phyloP scores from a whole-genome alignment of 768 basidiomycete genomes.

The Megacollybia marginata region DNA sequence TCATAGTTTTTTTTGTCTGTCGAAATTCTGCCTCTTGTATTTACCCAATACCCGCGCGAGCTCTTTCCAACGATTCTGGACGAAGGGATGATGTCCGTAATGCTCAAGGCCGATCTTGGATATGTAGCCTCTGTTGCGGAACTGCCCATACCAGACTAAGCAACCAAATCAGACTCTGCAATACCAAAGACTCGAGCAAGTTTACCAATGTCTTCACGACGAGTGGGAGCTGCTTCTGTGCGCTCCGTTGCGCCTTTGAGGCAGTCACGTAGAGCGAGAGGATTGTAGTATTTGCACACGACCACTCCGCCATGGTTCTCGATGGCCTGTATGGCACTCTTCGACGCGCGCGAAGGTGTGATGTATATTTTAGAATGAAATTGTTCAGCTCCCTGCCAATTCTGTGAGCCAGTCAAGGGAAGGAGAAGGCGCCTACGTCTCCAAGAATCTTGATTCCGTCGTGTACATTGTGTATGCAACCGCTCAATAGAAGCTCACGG shows the following conservation, averaged over 20 bases:
- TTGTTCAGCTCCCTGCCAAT: slow-evolving; percentile 53
- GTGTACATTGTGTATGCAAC: slow-evolving; percentile 81
- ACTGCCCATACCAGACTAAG: slow-evolving; percentile 72
- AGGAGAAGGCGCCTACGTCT: slow-evolving; percentile 36
- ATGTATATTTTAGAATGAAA: slow-evolving; percentile 72
- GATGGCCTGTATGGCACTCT: slow-evolving; percentile 78
- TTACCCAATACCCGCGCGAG: slow-evolving; percentile 54
- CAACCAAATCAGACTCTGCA: slow-evolving; percentile 2
- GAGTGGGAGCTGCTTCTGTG: slow-evolving; percentile 72
- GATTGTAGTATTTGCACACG: slow-evolving; percentile 88
- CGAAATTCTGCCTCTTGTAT: slow-evolving; percentile 42
- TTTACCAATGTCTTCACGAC: slow-evolving; percentile 78
- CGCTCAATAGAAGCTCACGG: slow-evolving; percentile 73
- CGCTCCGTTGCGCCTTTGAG: slow-evolving; percentile 67
- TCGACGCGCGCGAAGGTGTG: slow-evolving; percentile 77
- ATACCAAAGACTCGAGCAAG: slow-evolving; percentile 7
- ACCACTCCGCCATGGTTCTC: slow-evolving; percentile 78
- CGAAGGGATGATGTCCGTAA: slow-evolving; percentile 46
- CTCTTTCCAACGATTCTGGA: slow-evolving; percentile 63
- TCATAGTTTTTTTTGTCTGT: slow-evolving; percentile 32
- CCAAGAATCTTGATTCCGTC: slow-evolving; percentile 91
- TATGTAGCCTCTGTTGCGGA: slow-evolving; percentile 70
- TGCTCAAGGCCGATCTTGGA: slow-evolving; percentile 49
- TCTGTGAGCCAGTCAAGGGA: neutral
- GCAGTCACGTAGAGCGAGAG: slow-evolving; percentile 73